Evolutionary conservation across 768 basidiomycete species (phyloP).

Genomic region (Phylloporus rhodoxanthus): DNA sequence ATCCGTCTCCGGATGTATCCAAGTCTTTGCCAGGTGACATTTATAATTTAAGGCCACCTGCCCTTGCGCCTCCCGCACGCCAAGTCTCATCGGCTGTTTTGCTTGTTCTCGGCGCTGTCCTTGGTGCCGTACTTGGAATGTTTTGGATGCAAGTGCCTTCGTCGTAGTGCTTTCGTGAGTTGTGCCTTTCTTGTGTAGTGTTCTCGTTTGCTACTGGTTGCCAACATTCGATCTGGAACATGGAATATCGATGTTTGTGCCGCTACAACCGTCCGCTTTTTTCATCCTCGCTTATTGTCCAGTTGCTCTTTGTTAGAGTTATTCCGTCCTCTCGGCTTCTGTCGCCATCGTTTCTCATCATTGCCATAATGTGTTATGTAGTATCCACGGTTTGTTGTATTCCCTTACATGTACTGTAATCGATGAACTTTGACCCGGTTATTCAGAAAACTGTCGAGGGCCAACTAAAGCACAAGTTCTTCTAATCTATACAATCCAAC

Average conservation of each 20-base stretch:
- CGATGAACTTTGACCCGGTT: no score
- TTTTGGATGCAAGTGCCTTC: background rate
- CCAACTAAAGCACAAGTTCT: constrained; percentile 50
- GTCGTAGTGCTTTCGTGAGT: background rate
- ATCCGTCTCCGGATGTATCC: background rate
- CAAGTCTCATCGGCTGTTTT: background rate
- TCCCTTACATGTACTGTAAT: background rate
- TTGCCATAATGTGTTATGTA: no score
- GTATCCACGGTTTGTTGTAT: background rate
- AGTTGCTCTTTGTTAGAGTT: no score
- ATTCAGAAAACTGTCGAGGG: no score
- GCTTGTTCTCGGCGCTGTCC: background rate
- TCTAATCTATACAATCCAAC: constrained; percentile 70
- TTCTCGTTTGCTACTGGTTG: background rate
- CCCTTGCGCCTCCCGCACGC: background rate
- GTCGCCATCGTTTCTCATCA: no score
- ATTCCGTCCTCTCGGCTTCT: no score
- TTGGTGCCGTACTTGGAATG: background rate
- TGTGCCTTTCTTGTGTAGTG: background rate
- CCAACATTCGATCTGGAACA: background rate
- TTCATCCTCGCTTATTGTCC: no score
- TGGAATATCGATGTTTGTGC: no score
- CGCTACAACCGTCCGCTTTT: no score
- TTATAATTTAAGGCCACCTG: background rate
- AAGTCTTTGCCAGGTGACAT: background rate